Percentiles rank a stretch among this genome's conserved stretches.
Evolutionary conservation across 2,329 filamentous ascomycete species (phyloP).

Genomic region (Epichloe sylvatica): DNA sequence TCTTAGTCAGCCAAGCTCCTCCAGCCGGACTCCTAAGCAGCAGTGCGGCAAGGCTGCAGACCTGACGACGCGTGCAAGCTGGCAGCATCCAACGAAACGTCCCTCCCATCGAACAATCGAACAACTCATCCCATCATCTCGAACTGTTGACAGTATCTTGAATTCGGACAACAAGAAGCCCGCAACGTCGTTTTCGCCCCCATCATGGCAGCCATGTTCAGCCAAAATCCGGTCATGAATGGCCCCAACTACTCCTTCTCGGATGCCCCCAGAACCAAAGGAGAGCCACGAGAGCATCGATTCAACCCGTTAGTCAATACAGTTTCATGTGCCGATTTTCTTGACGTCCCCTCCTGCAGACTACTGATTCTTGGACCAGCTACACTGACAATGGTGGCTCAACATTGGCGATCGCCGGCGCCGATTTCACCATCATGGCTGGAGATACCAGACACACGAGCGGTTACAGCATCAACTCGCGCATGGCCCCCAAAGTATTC

Average conservation of each 20-base stretch:
- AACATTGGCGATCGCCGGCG: constrained; percentile 85
- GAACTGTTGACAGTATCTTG: neutral
- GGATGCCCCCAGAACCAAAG: constrained; percentile 41
- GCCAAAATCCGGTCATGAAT: constrained; percentile 55
- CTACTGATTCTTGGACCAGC: constrained; percentile 26
- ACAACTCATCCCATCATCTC: constrained; percentile 4
- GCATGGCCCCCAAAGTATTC: constrained; percentile 91
- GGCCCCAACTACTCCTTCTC: constrained; percentile 57
- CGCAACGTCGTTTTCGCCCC: neutral
- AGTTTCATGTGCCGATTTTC: neutral
- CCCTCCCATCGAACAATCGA: constrained; percentile 8
- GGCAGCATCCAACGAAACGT: constrained; percentile 10
- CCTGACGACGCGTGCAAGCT: constrained; percentile 23
- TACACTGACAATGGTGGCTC: constrained; percentile 98
- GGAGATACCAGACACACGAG: constrained; percentile 92
- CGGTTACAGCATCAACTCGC: constrained; percentile 98
- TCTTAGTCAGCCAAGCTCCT: constrained; percentile 31
- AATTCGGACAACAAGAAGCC: neutral
- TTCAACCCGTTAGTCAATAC: constrained; percentile 69
- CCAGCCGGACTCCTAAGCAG: constrained; percentile 7
- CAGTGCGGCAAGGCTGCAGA: constrained; percentile 5
- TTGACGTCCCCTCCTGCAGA: neutral
- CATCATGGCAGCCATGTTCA: constrained; percentile 53
- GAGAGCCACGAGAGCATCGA: constrained; percentile 55
- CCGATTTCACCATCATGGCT: constrained; percentile 89